Evolutionary conservation across 108 stramenopile species (phyloP).

Genomic region (Skeletonema grethae): DNA sequence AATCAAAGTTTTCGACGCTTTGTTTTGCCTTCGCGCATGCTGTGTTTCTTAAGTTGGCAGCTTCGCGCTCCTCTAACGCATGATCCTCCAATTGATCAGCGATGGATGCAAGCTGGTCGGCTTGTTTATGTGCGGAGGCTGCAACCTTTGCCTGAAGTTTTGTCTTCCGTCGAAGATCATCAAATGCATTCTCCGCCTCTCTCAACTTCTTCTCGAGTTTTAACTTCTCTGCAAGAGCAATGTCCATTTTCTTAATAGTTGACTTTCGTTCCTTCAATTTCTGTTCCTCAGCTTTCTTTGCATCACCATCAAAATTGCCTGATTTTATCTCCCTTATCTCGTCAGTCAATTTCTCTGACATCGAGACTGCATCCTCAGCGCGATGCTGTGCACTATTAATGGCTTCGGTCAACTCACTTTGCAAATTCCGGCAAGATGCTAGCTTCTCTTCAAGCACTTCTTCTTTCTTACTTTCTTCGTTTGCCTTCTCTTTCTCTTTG

Average conservation of each 20-base stretch:
- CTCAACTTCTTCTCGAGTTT: conserved; percentile 39
- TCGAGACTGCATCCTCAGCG: conserved; percentile 52
- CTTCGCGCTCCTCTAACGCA: conserved; percentile 83
- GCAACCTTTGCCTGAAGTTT: conserved; percentile 73
- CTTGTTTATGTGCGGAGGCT: conserved; percentile 56
- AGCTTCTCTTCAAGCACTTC: conserved; percentile 66
- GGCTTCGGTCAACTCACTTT: conserved; percentile 35
- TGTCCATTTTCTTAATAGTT: conserved; percentile 36
- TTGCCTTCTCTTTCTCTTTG: conserved; percentile 58
- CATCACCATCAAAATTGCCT: conserved; percentile 55
- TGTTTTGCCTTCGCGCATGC: conserved; percentile 69
- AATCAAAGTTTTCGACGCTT: conserved; percentile 53
- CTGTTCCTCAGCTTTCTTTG: conserved; percentile 23
- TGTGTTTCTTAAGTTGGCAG: conserved; percentile 65
- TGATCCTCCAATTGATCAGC: conserved; percentile 83
- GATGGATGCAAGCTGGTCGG: conserved; percentile 58
- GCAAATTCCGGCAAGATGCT: conserved; percentile 42
- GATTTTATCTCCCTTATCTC: conserved; percentile 55
- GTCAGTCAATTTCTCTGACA: conserved; percentile 62
- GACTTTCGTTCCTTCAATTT: conserved; percentile 49
- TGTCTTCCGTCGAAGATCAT: conserved; percentile 56
- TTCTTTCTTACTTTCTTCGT: conserved; percentile 69
- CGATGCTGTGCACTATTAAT: conserved; percentile 44
- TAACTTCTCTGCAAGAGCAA: conserved; percentile 38
- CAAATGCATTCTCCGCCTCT: conserved; percentile 42